Conservation (phyloP, 1,139 yeast species). For the Geotrichum cucujoidarum region DNA sequence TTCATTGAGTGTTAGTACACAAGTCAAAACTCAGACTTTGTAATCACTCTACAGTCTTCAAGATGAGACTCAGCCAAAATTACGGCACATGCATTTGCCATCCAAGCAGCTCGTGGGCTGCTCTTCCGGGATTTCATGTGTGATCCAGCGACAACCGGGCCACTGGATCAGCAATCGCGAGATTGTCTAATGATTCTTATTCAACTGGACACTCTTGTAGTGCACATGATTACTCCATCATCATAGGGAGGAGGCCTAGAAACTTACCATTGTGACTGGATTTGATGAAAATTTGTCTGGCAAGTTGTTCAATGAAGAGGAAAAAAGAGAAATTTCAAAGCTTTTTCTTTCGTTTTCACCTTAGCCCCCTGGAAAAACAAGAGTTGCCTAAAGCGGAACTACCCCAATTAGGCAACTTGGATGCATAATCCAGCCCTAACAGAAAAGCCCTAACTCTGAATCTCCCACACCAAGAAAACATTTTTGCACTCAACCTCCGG, state of each 20-base stretch:
- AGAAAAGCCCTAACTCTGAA: neutral
- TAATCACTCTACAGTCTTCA: slow-evolving; percentile 36
- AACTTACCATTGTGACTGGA: slow-evolving; percentile 21
- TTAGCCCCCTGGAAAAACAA: no score
- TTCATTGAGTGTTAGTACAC: slow-evolving; percentile 56
- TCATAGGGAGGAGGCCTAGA: slow-evolving; percentile 22
- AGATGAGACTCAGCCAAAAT: slow-evolving; percentile 21
- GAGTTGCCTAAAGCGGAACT: no score
- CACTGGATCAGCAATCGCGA: no score
- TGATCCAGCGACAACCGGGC: no score
- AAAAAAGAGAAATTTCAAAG: neutral
- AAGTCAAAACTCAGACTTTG: slow-evolving; percentile 28
- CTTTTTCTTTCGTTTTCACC: neutral
- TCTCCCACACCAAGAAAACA: slow-evolving; percentile 4
- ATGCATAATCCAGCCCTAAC: neutral
- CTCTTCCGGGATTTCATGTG: slow-evolving; percentile 4
- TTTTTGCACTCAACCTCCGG: slow-evolving; percentile 10
- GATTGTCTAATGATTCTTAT: no score
- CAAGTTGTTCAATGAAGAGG: slow-evolving; percentile 1
- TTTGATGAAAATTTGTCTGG: slow-evolving; percentile 3
- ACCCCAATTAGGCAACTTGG: no score
- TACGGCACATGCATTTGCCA: slow-evolving; percentile 10
- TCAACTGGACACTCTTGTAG: slow-evolving; percentile 16
- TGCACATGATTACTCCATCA: slow-evolving; percentile 21
- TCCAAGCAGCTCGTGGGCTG: neutral